Base-by-base conservation (phyloP, 78 protist genomes). In the Thecamonas trahens region DNA sequence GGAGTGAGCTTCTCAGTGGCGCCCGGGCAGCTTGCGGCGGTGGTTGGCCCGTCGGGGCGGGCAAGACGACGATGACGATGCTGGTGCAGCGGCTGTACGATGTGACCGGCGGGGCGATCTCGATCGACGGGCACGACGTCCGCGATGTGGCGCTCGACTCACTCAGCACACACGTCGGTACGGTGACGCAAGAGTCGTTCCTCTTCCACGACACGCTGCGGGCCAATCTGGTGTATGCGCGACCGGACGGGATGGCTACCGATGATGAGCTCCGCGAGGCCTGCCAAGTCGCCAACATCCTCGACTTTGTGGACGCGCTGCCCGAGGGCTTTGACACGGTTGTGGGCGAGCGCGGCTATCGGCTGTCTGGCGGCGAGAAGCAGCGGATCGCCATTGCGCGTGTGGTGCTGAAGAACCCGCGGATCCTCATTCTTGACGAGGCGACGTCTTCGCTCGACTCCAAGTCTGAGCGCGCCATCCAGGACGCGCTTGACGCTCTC, bases 281-380 rank as follows among this genome's bases (percentile, higher is more conserved):
- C n/a, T 74, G 79, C 24, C 39, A 54, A 20, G 31, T 61, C 4
- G 96, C 99, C 34, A 84, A 91, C 66, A 91, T 92, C 4, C 95
- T 92, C 74, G 86, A 83, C 50, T 94, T 94, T 71, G 85, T 96
- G 58, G 8, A 24, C 65, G 7, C 67, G 3, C 79, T 92, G 37
- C 90, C 94, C 24, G 57, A 83, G 3, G 89, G 87, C 15, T 95
- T 90, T 63, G 55, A 79, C 24, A 91, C 94, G 11, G 32, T 57
- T 0, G 95, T 92, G 31, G 96, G 96, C 38, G 96, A 89, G 63
- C 65, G 89, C 17, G 96, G 95, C 18, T 76, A 74, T 18, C 72
- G 40, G 63, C 74, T 91, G 26, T 69, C 82, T 0, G 92, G 92
- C 50, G 88, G 92, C 14, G 85, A 87, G 74, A 82, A 75, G 44